phyloP scores from a whole-genome alignment of 768 basidiomycete species.

The Postia placenta region DNA sequence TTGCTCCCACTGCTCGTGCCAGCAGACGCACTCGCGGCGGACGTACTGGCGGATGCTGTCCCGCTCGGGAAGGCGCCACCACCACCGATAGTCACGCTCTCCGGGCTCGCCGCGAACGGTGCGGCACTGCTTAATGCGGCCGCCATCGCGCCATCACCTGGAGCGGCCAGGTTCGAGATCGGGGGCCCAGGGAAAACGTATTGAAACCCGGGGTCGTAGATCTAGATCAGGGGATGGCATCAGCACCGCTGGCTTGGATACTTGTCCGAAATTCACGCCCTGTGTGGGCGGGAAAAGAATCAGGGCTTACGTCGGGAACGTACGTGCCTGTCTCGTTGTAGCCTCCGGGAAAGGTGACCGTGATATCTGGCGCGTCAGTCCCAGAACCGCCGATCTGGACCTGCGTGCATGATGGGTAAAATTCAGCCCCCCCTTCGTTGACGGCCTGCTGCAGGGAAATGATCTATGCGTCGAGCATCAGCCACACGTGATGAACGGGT shows the following conservation, averaged over 20 bases:
- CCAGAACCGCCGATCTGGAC: constrained; percentile 47
- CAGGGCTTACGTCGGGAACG: constrained; percentile 35
- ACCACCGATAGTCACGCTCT: background rate
- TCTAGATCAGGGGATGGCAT: constrained; percentile 1
- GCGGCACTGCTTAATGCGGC: constrained; percentile 7
- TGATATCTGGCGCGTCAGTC: constrained; percentile 40
- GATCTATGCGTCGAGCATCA: constrained; percentile 29
- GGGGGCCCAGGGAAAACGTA: constrained; percentile 25
- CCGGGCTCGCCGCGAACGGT: constrained; percentile 9
- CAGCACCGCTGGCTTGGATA: background rate
- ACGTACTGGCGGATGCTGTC: background rate
- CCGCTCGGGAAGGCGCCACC: constrained; percentile 2
- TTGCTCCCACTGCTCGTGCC: no score
- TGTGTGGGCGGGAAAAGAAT: no score
- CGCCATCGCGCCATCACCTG: constrained; percentile 9
- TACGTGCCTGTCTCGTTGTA: constrained; percentile 75
- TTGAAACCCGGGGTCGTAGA: constrained; percentile 19
- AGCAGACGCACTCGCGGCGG: no score
- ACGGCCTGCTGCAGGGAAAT: constrained; percentile 67
- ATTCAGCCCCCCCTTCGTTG: constrained; percentile 62
- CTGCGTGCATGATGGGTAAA: constrained; percentile 69
- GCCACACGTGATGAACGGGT: background rate
- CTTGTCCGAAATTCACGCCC: background rate
- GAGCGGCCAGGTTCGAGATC: constrained; percentile 20
- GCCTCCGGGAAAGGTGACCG: constrained; percentile 64